Evolutionary conservation across 2,329 filamentous ascomycete species (phyloP).

Genomic region (Fusarium sp.): DNA sequence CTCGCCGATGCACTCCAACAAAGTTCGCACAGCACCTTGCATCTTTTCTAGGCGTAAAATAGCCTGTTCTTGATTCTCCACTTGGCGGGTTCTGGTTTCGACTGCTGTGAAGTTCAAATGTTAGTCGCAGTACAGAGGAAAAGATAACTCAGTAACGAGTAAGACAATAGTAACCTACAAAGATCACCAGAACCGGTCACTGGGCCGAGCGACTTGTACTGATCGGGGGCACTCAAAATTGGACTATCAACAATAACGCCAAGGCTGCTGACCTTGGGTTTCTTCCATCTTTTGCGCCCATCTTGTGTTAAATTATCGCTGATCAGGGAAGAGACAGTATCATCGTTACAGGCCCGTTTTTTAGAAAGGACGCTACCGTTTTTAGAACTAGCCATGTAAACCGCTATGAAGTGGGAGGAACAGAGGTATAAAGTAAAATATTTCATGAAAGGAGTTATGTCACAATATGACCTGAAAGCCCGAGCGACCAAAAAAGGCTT

Average conservation of each 20-base stretch:
- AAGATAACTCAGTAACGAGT: background rate
- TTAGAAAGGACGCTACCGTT: constrained; percentile 30
- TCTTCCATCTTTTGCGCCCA: constrained; percentile 15
- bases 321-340: constrained; percentile 42
- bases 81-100: constrained; percentile 69
- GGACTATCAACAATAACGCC: constrained; percentile 44
- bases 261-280: constrained; percentile 3
- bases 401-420: background rate
- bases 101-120: background rate
- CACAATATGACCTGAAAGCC: background rate
- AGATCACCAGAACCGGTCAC: constrained; percentile 70
- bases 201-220: constrained; percentile 61
- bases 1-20: constrained; percentile 75
- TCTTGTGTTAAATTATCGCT: constrained; percentile 39
- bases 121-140: constrained; percentile 57
- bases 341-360: constrained; percentile 42
- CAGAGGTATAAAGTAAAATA: background rate
- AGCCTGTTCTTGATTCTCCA: constrained; percentile 59
- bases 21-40: constrained; percentile 69
- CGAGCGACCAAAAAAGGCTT: no score
- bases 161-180: constrained; percentile 52
- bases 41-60: constrained; percentile 66
- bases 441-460: background rate
- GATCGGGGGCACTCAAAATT: constrained; percentile 43
- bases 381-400: constrained; percentile 42